Base-by-base conservation (phyloP, 192 early-diverging fungal genomes). In the Linnemannia exigua region DNA sequence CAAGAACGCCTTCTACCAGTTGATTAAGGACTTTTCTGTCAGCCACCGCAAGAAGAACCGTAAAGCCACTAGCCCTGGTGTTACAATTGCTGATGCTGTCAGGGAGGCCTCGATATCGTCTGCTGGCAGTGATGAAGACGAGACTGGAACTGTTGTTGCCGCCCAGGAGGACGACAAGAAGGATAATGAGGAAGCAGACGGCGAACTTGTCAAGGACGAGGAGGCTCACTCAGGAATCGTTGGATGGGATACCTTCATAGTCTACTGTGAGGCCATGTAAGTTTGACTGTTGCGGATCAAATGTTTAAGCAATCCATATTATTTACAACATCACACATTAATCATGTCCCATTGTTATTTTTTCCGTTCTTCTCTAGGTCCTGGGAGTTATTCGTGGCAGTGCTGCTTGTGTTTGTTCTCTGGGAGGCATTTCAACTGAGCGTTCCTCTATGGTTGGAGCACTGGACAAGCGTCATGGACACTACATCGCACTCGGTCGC, bases 141-240 rank as follows among this genome's bases (percentile, higher is more conserved):
- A 88, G 63, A 74, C 78, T 37, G 77, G 79, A 48, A 54, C 72
- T 17, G 28, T 72, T 31, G 86, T 69, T 67, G 81, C 79, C 25
- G 87, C 81, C 22, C 88, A 81, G 7, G 91, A 85, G 68, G 85
- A 81, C 25, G 76, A 82, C 28, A 82, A 88, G 3, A 74, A 79
- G 17, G 80, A 76, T 38, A 25, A 82, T 79, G 36, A 79, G 28
- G 28, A 70, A 12, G 70, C 69, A 47, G 46, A 72, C 25, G 80
- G 88, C 66, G 80, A 83, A 89, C 79, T 99, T 51, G 95, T 95
- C 58, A 83, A 92, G 28, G 95, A 95, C 5, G 98, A 99, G 79
- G 94, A 96, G 73, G 90, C 91, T 50, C 94, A 92, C n/a, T 89
- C 91, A 11, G 98, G 98, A 0, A 89, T 90, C 67, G 98, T 99